Percentiles rank a stretch among this genome's conserved stretches.
Evolutionary conservation across 2,329 filamentous ascomycete species (phyloP).

Genomic region (Claviceps humidiphila): DNA sequence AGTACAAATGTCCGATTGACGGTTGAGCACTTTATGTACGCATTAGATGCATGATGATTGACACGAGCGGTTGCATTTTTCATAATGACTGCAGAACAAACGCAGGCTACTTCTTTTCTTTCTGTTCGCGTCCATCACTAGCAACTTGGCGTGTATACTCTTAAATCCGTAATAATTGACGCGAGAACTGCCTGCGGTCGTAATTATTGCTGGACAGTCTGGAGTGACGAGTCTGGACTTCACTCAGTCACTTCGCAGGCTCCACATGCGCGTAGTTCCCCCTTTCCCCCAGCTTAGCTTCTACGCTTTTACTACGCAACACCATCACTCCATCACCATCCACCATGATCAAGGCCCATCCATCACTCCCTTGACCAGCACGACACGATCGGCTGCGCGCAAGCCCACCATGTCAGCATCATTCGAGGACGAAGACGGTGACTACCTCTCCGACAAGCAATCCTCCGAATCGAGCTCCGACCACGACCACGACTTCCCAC

Average conservation of each 20-base stretch:
- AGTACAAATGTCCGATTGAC: slow-evolving; percentile 45
- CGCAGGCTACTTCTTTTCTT: neutral
- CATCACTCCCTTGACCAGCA: neutral
- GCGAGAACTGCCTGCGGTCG: too few relatives aligned
- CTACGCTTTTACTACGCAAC: neutral
- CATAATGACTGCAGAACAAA: neutral
- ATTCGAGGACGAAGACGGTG: slow-evolving; percentile 23
- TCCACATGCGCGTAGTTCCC: neutral
- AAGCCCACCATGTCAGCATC: slow-evolving; percentile 17
- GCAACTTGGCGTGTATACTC: too few relatives aligned
- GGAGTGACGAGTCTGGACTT: too few relatives aligned
- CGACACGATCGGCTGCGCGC: neutral
- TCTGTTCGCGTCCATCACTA: neutral
- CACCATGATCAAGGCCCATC: neutral
- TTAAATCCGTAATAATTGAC: too few relatives aligned
- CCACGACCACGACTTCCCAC: slow-evolving; percentile 22
- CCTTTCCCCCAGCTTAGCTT: neutral
- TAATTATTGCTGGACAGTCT: too few relatives aligned
- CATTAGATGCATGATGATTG: slow-evolving; percentile 3
- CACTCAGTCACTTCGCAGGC: neutral
- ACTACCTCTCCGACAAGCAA: slow-evolving; percentile 22
- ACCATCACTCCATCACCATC: neutral
- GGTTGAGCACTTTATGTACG: slow-evolving; percentile 22
- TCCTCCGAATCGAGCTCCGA: slow-evolving; percentile 13
- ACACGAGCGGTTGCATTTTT: neutral